Conservation (phyloP, 1,284 basidiomycete genomes). For the Xanthoconium separans region DNA sequence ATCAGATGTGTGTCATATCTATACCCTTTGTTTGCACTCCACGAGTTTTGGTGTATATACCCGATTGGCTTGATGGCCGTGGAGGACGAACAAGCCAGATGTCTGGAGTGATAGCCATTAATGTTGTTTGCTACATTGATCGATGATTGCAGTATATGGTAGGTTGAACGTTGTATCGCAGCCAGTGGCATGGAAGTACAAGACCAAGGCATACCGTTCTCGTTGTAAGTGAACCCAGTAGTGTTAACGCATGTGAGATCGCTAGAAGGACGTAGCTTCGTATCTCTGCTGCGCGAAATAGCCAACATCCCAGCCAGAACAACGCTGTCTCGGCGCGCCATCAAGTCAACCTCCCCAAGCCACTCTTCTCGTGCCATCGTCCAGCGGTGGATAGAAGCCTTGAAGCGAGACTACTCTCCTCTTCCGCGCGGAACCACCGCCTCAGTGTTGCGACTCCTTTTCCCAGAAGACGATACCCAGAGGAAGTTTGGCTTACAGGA, state of each 20-base stretch:
- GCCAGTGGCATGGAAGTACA: slow-evolving; percentile 32
- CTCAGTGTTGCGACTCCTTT: slow-evolving; percentile 70
- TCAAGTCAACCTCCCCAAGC: slow-evolving; percentile 18
- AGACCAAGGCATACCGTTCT: slow-evolving; percentile 36
- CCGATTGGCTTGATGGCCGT: slow-evolving; percentile 9
- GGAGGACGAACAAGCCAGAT: neutral
- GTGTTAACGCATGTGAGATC: neutral
- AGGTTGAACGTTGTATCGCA: too few relatives aligned
- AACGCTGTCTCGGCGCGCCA: slow-evolving; percentile 13
- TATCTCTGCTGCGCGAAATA: slow-evolving; percentile 45
- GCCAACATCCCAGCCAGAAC: slow-evolving; percentile 34
- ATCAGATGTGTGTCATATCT: slow-evolving; percentile 16
- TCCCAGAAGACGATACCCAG: slow-evolving; percentile 73
- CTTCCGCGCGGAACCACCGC: slow-evolving; percentile 50
- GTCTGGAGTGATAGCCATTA: too few relatives aligned
- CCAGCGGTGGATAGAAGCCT: slow-evolving; percentile 44
- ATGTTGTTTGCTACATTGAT: too few relatives aligned
- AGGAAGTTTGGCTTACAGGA: slow-evolving; percentile 79
- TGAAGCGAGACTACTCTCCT: slow-evolving; percentile 44
- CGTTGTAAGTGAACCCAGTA: slow-evolving; percentile 37
- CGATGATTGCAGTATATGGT: too few relatives aligned
- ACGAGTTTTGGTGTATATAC: slow-evolving; percentile 22
- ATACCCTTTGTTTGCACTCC: slow-evolving; percentile 28
- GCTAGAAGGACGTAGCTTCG: slow-evolving; percentile 38
- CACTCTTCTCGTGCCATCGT: slow-evolving; percentile 43